phyloP scores from a whole-genome alignment of 192 early-diverging fungal genomes.

The Chytriomyces sp. region DNA sequence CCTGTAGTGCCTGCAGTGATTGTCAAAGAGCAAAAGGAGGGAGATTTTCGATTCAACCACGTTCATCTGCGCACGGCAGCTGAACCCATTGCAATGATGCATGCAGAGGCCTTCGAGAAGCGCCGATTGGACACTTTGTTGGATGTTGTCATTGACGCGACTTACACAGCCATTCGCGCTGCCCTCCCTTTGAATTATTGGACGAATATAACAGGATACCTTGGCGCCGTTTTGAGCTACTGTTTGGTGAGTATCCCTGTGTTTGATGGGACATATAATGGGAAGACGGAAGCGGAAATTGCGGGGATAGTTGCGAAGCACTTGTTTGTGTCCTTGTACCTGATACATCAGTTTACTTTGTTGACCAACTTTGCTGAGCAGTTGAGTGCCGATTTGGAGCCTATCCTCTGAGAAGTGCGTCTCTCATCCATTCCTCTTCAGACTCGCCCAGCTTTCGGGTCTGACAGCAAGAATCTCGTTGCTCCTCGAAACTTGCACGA shows the following conservation, averaged over 20 bases:
- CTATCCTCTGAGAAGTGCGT: neutral
- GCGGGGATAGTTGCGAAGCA: slow-evolving; percentile 77
- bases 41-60: slow-evolving; percentile 77
- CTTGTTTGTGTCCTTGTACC: slow-evolving; percentile 82
- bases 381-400: slow-evolving; percentile 4
- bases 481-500: slow-evolving; percentile 73
- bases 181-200: slow-evolving; percentile 52
- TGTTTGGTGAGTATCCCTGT: slow-evolving; percentile 81
- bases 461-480: slow-evolving; percentile 80
- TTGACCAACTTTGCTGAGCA: slow-evolving; percentile 72
- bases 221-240: slow-evolving; percentile 82
- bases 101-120: slow-evolving; percentile 72
- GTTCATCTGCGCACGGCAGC: slow-evolving; percentile 73
- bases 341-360: slow-evolving; percentile 75
- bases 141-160: slow-evolving; percentile 54
- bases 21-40: slow-evolving; percentile 76
- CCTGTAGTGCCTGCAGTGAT: slow-evolving; percentile 78
- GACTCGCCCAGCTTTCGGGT: slow-evolving; percentile 77
- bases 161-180: slow-evolving; percentile 57
- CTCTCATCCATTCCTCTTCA: neutral
- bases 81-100: slow-evolving; percentile 79
- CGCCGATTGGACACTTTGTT: slow-evolving; percentile 58
- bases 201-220: slow-evolving; percentile 71
- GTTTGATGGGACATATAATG: slow-evolving; percentile 76
- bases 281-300: slow-evolving; percentile 65